Conservation (phyloP, 2,329 filamentous ascomycete species). For the Ophiosphaerella korrae region DNA sequence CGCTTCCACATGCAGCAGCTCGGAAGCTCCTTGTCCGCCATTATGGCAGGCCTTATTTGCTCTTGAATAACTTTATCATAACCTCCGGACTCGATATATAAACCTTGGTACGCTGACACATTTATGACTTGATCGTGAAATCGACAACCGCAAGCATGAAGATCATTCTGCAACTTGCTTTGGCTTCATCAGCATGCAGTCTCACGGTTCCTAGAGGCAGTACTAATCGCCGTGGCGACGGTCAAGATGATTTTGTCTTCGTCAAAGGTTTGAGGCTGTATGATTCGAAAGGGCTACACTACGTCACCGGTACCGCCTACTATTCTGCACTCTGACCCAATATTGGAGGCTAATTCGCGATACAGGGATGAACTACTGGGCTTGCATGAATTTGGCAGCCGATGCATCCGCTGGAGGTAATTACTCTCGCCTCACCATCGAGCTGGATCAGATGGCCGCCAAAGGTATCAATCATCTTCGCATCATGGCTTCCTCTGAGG, state of each 20-base stretch:
- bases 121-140: background rate
- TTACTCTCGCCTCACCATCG: conserved; percentile 43
- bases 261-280: conserved; percentile 43
- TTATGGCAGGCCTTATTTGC: conserved; percentile 14
- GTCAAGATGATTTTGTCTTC: conserved; percentile 43
- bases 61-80: conserved; percentile 3
- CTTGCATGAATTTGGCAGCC: conserved; percentile 49
- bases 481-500: conserved; percentile 49
- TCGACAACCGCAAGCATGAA: conserved; percentile 13
- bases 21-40: conserved; percentile 8
- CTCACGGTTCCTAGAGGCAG: conserved; percentile 8
- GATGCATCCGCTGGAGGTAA: conserved; percentile 43
- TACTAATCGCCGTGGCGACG: conserved; percentile 17
- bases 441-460: conserved; percentile 49
- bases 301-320: conserved; percentile 35
- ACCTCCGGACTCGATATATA: conserved; percentile 11
- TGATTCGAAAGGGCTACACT: conserved; percentile 42
- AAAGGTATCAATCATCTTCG: conserved; percentile 49
- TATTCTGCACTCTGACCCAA: background rate
- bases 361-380: conserved; percentile 48
- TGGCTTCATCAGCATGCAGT: conserved; percentile 18
- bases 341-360: background rate
- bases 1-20: conserved; percentile 16
- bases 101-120: background rate
- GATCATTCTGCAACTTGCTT: conserved; percentile 9